phyloP scores from a whole-genome alignment of 768 basidiomycete genomes.

The Suillus fuscotomentosus region DNA sequence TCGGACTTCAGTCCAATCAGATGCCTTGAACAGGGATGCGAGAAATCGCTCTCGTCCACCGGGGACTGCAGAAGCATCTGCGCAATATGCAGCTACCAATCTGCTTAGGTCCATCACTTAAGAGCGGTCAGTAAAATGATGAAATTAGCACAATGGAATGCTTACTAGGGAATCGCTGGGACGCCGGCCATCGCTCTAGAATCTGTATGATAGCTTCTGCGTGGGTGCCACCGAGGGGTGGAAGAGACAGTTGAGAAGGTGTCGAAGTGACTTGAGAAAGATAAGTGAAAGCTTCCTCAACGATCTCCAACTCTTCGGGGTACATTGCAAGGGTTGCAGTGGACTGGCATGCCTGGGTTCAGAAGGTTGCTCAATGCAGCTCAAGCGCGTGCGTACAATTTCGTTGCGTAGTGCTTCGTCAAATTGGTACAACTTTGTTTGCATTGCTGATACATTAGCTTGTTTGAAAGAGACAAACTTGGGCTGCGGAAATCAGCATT shows the following conservation, averaged over 20 bases:
- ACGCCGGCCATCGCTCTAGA: constrained; percentile 71
- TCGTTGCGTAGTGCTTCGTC: constrained; percentile 65
- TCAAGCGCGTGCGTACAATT: constrained; percentile 47
- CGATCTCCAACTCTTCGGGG: constrained; percentile 52
- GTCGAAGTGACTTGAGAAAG: constrained; percentile 49
- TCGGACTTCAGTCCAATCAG: constrained; percentile 52
- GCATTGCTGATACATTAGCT: constrained; percentile 78
- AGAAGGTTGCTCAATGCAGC: not conserved
- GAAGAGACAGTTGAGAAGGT: constrained; percentile 24
- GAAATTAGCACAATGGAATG: not conserved
- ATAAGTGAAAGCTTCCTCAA: constrained; percentile 65
- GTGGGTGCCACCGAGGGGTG: constrained; percentile 45
- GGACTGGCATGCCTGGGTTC: constrained; percentile 41
- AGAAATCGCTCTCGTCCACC: constrained; percentile 53
- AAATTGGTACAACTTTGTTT: constrained; percentile 73
- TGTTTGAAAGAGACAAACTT: constrained; percentile 80
- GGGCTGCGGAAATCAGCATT: constrained; percentile 37
- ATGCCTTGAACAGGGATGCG: constrained; percentile 60
- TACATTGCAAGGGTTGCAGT: constrained; percentile 71
- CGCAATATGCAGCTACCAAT: constrained; percentile 64
- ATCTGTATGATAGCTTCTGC: constrained; percentile 62
- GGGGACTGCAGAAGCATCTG: constrained; percentile 46
- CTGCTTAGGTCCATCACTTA: constrained; percentile 86
- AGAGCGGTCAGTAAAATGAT: not conserved
- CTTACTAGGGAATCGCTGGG: constrained; percentile 71